phyloP scores from a whole-genome alignment of 345 rosid species.

The Bruguiera sexangula region DNA sequence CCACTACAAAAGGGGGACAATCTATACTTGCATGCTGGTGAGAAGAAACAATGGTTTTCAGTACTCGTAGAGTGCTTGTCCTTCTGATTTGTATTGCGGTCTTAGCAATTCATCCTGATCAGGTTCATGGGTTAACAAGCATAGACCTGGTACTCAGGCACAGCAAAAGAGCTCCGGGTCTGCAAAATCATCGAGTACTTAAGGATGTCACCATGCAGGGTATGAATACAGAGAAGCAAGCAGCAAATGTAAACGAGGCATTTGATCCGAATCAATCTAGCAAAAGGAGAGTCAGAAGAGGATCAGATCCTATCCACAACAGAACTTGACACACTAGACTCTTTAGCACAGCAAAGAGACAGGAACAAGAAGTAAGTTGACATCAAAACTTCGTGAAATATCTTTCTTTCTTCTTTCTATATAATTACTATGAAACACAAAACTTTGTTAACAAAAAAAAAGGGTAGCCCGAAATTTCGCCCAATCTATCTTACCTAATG shows the following conservation, averaged over 20 bases:
- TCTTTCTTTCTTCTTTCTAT: no score
- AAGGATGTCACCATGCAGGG: conserved; percentile 32
- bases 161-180: conserved; percentile 20
- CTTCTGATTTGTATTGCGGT: conserved; percentile 51
- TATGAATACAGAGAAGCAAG: conserved; percentile 34
- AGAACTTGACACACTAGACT: conserved; percentile 34
- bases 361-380: conserved; percentile 21
- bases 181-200: conserved; percentile 35
- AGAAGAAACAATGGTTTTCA: conserved; percentile 41
- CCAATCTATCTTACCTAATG: no score
- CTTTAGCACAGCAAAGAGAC: conserved; percentile 20
- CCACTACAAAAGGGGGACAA: conserved; percentile 36
- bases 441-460: no score
- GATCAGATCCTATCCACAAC: conserved; percentile 91
- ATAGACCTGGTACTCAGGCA: conserved; percentile 29
- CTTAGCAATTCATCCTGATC: conserved; percentile 42
- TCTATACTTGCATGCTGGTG: conserved; percentile 36
- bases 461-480: no score
- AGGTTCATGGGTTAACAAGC: conserved; percentile 39
- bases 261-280: conserved; percentile 56
- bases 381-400: conserved; percentile 22
- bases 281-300: conserved; percentile 72
- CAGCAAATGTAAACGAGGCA: conserved; percentile 31
- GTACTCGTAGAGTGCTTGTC: conserved; percentile 41
- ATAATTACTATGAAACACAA: no score